Conservation (phyloP, 768 basidiomycete genomes). For the Calocera cornea region DNA sequence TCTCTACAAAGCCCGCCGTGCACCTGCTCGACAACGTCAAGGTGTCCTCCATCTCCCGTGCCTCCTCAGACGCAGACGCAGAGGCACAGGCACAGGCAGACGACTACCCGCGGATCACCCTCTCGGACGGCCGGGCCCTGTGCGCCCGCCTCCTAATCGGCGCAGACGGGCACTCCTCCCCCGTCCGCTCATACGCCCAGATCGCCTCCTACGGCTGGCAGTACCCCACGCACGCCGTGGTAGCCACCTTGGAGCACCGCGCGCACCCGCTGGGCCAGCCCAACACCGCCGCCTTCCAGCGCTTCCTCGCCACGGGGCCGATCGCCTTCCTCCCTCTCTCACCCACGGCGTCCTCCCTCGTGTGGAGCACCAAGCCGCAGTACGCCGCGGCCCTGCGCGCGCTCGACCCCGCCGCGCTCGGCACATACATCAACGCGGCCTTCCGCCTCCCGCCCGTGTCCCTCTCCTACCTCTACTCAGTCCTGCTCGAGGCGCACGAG, state of each 20-base stretch:
- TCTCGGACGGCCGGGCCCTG: slow-evolving; percentile 53
- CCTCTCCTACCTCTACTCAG: slow-evolving; percentile 48
- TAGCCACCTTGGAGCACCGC: slow-evolving; percentile 73
- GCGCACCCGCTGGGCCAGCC: slow-evolving; percentile 18
- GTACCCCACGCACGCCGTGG: slow-evolving; percentile 79
- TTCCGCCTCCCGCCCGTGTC: slow-evolving; percentile 73
- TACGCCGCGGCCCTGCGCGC: slow-evolving; percentile 60
- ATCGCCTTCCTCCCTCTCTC: slow-evolving; percentile 86
- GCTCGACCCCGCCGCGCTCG: slow-evolving; percentile 48
- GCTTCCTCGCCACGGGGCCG: slow-evolving; percentile 89
- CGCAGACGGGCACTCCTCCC: slow-evolving; percentile 90
- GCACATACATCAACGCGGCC: slow-evolving; percentile 74
- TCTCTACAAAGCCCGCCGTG: slow-evolving; percentile 40
- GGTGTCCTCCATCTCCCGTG: slow-evolving; percentile 54
- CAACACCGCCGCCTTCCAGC: slow-evolving; percentile 78
- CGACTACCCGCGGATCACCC: slow-evolving; percentile 67
- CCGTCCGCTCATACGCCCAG: slow-evolving; percentile 72
- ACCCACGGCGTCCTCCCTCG: slow-evolving; percentile 64
- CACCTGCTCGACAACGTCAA: slow-evolving; percentile 57
- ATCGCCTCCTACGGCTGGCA: slow-evolving; percentile 85
- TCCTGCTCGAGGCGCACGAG: slow-evolving; percentile 42
- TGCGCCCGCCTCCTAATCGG: slow-evolving; percentile 74
- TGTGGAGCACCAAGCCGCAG: slow-evolving; percentile 80
- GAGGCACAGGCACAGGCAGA: slow-evolving; percentile 35
- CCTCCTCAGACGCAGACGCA: too few relatives aligned